A percentile compares a stretch with the other conserved stretches of the same genome.
Conservation (phyloP, 2,329 filamentous ascomycete species). For the Magnaporthales sp. region DNA sequence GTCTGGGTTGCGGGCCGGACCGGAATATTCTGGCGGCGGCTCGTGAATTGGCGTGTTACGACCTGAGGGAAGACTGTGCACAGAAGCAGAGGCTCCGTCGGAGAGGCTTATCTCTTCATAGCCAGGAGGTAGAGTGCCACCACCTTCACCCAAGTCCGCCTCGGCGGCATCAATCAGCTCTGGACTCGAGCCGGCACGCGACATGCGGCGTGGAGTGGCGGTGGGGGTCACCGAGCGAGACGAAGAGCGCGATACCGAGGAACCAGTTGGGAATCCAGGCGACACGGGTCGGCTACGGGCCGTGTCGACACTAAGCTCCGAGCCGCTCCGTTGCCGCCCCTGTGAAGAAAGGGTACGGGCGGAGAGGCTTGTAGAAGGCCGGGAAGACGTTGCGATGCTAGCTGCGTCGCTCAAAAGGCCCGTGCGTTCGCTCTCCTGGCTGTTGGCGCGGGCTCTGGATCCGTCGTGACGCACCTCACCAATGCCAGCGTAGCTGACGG, state of each 20-base stretch:
- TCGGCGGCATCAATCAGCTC: slow-evolving; percentile 37
- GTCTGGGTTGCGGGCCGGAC: slow-evolving; percentile 21
- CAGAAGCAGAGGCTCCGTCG: slow-evolving; percentile 7
- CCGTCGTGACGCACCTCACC: slow-evolving; percentile 72
- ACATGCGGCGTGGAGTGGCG: not conserved
- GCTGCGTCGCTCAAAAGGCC: slow-evolving; percentile 66
- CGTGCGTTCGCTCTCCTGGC: slow-evolving; percentile 61
- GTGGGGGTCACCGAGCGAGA: not conserved
- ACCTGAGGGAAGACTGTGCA: slow-evolving; percentile 21
- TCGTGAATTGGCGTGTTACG: slow-evolving; percentile 27
- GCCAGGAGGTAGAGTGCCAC: slow-evolving; percentile 41
- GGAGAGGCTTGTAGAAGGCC: slow-evolving; percentile 18
- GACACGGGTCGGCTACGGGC: slow-evolving; percentile 14
- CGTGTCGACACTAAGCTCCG: slow-evolving; percentile 42
- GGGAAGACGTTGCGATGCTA: slow-evolving; percentile 28
- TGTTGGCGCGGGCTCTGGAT: slow-evolving; percentile 64
- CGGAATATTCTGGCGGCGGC: slow-evolving; percentile 43
- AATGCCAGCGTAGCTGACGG: slow-evolving; percentile 68
- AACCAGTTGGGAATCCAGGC: slow-evolving; percentile 11
- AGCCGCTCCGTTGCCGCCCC: slow-evolving; percentile 39
- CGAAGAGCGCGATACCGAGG: slow-evolving; percentile 9
- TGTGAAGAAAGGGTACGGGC: slow-evolving; percentile 24
- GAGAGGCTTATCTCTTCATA: slow-evolving; percentile 17
- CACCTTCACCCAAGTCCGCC: slow-evolving; percentile 36
- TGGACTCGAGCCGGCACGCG: slow-evolving; percentile 38